Evolutionary conservation across 768 basidiomycete genomes (phyloP), one percentile per base, ranked within the genome.

Genomic region (Mycena chlorophos): DNA sequence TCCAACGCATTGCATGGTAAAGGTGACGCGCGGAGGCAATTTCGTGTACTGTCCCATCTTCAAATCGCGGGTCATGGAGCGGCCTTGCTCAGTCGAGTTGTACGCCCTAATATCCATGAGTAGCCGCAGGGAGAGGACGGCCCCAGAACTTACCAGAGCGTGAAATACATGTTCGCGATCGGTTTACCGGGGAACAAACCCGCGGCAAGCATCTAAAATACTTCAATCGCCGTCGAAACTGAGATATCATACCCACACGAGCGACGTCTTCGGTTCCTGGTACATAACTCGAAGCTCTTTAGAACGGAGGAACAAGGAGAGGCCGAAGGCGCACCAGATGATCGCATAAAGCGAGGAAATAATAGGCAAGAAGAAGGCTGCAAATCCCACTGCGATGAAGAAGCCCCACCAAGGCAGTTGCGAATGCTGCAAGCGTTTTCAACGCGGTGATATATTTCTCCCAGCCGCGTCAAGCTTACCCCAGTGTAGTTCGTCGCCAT

Each of bases 1-100:
- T 1, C 86, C 85, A 43, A 78, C 50, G 28, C 73, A 75, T 63
- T 86, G 85, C 5, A 82, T 82, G 19, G 77, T 73, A 67, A 88
- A 87, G 2, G 85, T 81, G 29, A 79, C 78, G 8, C 84, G 81
- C 42, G 86, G 86, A 31, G 85, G 83, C 38, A 87, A 75, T 69
- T 87, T 87, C 22, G 78, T 76, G 62, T 78, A 73, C 64, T 77
- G 76, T 29, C 71, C 74, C 71, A 82, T 78, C 65, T 85, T 87
- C 6, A 86, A 71, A 61, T 86, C 85, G 22, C 81, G 49, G 4
- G 59, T 61, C 59, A 61, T 61, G 16, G 59, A 61, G 38, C 59
- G 59, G 12, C 59, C 59, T 48, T 61, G 59, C 37, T 61, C 59
- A 1, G 55, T 61, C 2, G 51, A 54, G 31, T 60, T 60, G 20